Evolutionary conservation across 2,329 filamentous ascomycete genomes (phyloP).

Genomic region (Pseudopyrenochaeta lycopersici): DNA sequence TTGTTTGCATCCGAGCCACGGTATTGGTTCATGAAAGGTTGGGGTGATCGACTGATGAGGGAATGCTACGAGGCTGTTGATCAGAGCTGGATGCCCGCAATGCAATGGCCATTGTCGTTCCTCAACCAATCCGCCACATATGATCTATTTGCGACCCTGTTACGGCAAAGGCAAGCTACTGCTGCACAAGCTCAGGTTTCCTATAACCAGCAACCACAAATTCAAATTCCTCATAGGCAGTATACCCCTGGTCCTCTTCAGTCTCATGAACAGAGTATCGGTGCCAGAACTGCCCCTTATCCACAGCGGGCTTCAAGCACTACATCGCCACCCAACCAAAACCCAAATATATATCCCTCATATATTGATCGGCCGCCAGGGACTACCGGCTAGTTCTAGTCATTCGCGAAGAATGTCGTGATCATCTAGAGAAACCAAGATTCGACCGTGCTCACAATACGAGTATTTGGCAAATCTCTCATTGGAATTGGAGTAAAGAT

Average conservation of each 20-base stretch:
- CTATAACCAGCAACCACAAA: slow-evolving; percentile 6
- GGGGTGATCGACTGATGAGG: slow-evolving; percentile 40
- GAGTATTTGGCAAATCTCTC: no score
- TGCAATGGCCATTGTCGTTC: slow-evolving; percentile 40
- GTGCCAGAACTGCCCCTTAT: background rate
- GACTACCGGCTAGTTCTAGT: no score
- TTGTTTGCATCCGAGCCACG: slow-evolving; percentile 43
- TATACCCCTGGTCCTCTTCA: background rate
- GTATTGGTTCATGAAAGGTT: slow-evolving; percentile 53
- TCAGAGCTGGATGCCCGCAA: slow-evolving; percentile 30
- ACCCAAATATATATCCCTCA: slow-evolving; percentile 2
- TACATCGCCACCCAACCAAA: background rate
- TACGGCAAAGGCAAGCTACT: background rate
- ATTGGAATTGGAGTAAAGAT: no score
- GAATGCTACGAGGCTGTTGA: slow-evolving; percentile 32
- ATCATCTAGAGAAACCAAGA: no score
- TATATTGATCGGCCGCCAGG: background rate
- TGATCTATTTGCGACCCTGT: slow-evolving; percentile 6
- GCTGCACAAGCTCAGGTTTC: background rate
- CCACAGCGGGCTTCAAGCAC: background rate
- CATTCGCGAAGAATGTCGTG: no score
- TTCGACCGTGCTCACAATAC: no score
- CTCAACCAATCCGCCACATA: slow-evolving; percentile 16
- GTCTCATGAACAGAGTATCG: background rate
- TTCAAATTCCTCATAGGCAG: background rate